Percentiles rank a stretch among this genome's conserved stretches.
Evolutionary conservation across 2,329 filamentous ascomycete genomes (phyloP).

Genomic region (Cladosporium velox): DNA sequence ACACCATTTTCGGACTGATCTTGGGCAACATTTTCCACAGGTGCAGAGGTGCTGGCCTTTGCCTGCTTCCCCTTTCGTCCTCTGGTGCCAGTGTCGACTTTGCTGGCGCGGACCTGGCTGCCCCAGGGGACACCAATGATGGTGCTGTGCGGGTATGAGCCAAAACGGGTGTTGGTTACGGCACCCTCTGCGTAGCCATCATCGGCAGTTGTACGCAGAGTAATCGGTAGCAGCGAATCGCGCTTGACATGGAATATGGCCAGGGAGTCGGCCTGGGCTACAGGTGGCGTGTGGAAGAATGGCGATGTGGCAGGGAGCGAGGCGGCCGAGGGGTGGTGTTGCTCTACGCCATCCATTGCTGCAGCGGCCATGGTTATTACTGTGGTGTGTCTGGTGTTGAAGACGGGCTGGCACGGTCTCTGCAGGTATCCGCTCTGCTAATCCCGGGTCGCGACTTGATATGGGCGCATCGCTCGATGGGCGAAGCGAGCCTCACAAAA

Average conservation of each 20-base stretch:
- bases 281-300: slow-evolving; percentile 71
- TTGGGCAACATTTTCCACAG: slow-evolving; percentile 43
- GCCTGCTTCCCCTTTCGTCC: slow-evolving; percentile 63
- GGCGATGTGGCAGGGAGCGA: slow-evolving; percentile 38
- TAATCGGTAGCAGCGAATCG: slow-evolving; percentile 77
- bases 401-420: slow-evolving; percentile 6
- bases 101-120: slow-evolving; percentile 84
- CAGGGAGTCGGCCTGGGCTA: slow-evolving; percentile 65
- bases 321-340: not conserved
- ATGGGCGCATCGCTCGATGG: slow-evolving; percentile 19
- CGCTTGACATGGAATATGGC: slow-evolving; percentile 86
- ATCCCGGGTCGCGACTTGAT: not conserved
- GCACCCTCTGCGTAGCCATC: slow-evolving; percentile 47
- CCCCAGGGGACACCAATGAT: slow-evolving; percentile 79
- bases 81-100: slow-evolving; percentile 87
- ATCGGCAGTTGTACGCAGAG: slow-evolving; percentile 48
- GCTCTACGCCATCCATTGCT: slow-evolving; percentile 6
- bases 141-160: slow-evolving; percentile 63
- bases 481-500: slow-evolving; percentile 19
- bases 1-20: slow-evolving; percentile 30
- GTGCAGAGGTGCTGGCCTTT: slow-evolving; percentile 48
- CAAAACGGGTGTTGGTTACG: slow-evolving; percentile 85
- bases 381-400: slow-evolving; percentile 5
- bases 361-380: slow-evolving; percentile 5
- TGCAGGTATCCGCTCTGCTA: slow-evolving; percentile 16